Conservation (phyloP, 2,329 filamentous ascomycete genomes). For the Cryphonectria radicalis region DNA sequence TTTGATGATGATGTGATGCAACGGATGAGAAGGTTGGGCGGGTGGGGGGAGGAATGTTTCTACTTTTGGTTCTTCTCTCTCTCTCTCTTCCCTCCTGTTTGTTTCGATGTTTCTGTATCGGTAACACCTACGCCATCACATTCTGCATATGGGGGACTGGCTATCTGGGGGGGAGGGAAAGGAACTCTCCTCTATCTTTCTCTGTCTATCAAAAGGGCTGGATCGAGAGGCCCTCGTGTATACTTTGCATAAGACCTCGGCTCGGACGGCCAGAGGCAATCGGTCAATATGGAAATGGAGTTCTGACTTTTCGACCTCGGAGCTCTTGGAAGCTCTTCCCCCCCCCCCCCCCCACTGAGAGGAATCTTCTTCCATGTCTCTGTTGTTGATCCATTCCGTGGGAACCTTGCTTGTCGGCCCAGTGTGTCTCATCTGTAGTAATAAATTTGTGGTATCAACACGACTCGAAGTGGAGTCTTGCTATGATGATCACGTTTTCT, state of each 20-base stretch:
- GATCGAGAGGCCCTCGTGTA: neutral
- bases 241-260: slow-evolving; percentile 18
- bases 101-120: neutral
- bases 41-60: neutral
- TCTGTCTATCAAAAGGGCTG: slow-evolving; percentile 3
- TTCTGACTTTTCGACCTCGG: neutral
- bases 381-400: neutral
- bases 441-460: neutral
- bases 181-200: slow-evolving; percentile 2
- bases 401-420: neutral
- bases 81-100: neutral
- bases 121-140: neutral
- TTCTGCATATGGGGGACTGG: neutral
- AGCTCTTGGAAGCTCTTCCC: neutral
- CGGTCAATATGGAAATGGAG: slow-evolving; percentile 14
- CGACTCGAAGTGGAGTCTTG: neutral
- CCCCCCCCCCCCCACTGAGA: too few species aligned
- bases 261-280: slow-evolving; percentile 8
- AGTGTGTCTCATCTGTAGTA: neutral
- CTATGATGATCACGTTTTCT: neutral
- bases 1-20: neutral
- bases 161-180: neutral
- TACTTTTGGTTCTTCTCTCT: neutral
- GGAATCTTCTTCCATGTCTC: neutral
- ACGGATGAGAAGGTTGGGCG: neutral